Base-by-base conservation (phyloP, 78 protist species). In the Speleostelium caveatum region DNA sequence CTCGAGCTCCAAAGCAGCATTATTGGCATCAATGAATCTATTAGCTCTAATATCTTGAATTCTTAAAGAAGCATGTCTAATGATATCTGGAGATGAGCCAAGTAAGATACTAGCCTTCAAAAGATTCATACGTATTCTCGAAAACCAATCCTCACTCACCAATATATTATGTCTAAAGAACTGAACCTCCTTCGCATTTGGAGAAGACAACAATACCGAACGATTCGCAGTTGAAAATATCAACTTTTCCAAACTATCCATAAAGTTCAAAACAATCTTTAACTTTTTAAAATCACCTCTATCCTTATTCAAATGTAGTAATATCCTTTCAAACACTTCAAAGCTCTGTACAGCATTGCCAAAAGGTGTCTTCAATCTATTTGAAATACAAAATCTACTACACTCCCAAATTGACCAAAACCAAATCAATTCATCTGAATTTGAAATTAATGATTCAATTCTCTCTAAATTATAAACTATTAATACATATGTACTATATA, bases 101-200 rank as follows among this genome's bases (percentile, higher is more conserved):
- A 60, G 69, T 2, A 83, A 30, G 14, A 83, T 83, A 22, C 73
- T 59, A 0, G 91, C 77, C 28, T 83, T 83, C 1, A 83, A 30
- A 3, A 83, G 73, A 16, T 83, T 83, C 5, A 59, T 60, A 1
- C 91, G 53, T 33, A 83, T 83, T n/a, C 91, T 32, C 17, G 75
- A 65, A 73, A 83, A 83, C 91, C 91, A 83, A 69, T 83, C 91
- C 30, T 83, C 91, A 59, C 79, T 68, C 10, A 83, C 91, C n/a
- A 74, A 32, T 19, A 36, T 36, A 45, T 83, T 83, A 24, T 68
- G 55, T 26, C 60, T 83, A 71, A 83, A 83, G 58, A 83, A 83
- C 17, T 60, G 68, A 32, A 71, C 39, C 42, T 69, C 78, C 12
- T 83, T 83, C 1, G 42, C n/a, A 2, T 33, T 24, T 19, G 72